Evolutionary conservation across 192 early-diverging fungal species (phyloP).

Genomic region (Tieghemiomyces parasiticus): DNA sequence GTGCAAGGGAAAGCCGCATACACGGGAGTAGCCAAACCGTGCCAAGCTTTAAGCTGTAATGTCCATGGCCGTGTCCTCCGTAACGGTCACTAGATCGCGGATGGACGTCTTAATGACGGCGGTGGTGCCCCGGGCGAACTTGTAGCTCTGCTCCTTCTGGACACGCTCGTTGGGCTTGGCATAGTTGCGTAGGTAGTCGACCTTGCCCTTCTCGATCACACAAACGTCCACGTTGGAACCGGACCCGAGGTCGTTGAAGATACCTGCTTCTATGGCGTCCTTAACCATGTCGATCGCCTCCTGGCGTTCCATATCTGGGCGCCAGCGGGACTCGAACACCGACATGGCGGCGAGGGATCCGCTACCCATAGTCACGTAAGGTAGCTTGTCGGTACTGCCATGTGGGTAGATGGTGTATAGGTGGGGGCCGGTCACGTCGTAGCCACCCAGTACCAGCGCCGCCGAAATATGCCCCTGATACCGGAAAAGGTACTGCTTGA

Average conservation of each 20-base stretch:
- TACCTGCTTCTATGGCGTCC: slow-evolving; percentile 91
- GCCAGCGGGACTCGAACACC: slow-evolving; percentile 83
- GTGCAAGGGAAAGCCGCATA: too few relatives aligned
- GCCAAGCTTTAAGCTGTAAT: slow-evolving; percentile 19
- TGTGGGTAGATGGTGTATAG: slow-evolving; percentile 87
- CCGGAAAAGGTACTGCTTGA: slow-evolving; percentile 94
- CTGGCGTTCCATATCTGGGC: slow-evolving; percentile 62
- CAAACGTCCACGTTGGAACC: slow-evolving; percentile 92
- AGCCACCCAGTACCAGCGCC: slow-evolving; percentile 85
- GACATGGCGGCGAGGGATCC: slow-evolving; percentile 94
- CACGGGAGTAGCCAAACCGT: too few relatives aligned
- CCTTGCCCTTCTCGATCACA: slow-evolving; percentile 74
- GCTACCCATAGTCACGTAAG: slow-evolving; percentile 92
- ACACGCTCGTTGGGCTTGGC: slow-evolving; percentile 77
- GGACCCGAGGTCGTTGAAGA: slow-evolving; percentile 98
- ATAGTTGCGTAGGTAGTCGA: slow-evolving; percentile 77
- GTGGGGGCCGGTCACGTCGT: slow-evolving; percentile 79
- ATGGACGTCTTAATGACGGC: slow-evolving; percentile 40
- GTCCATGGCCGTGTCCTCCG: slow-evolving; percentile 55
- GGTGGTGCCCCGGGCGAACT: slow-evolving; percentile 34
- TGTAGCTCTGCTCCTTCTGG: slow-evolving; percentile 74
- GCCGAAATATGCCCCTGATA: slow-evolving; percentile 95
- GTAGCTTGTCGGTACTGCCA: slow-evolving; percentile 90
- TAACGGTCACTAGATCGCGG: slow-evolving; percentile 36
- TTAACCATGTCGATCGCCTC: slow-evolving; percentile 82